phyloP scores from a whole-genome alignment of 495 filamentous ascomycete species.

The Aspergillus homomorphus region DNA sequence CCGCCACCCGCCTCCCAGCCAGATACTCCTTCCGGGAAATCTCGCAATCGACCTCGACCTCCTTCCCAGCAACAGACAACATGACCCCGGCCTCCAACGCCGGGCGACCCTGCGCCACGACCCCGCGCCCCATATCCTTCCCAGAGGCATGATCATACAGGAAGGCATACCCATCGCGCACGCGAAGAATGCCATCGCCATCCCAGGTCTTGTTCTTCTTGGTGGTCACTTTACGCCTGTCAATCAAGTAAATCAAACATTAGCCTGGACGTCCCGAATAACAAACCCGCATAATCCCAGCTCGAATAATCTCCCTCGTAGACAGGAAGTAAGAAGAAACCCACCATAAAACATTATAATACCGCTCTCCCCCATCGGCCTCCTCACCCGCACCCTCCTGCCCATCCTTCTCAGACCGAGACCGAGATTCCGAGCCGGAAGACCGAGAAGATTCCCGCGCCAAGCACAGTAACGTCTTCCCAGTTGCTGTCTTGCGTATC shows the following conservation, averaged over 20 bases:
- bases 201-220: slow-evolving; percentile 90
- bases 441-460: too few relatives aligned
- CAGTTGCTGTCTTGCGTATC: slow-evolving; percentile 9
- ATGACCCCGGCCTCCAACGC: slow-evolving; percentile 58
- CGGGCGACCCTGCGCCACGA: slow-evolving; percentile 39
- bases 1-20: slow-evolving; percentile 40
- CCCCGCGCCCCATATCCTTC: slow-evolving; percentile 60
- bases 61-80: slow-evolving; percentile 67
- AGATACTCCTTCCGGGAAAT: slow-evolving; percentile 63
- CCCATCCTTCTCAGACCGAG: slow-evolving; percentile 30
- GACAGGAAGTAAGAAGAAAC: neutral
- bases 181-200: slow-evolving; percentile 69
- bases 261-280: too few relatives aligned
- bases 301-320: too few relatives aligned
- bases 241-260: too few relatives aligned
- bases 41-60: slow-evolving; percentile 67
- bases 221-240: slow-evolving; percentile 69
- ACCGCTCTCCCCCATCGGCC: slow-evolving; percentile 25
- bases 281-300: too few relatives aligned
- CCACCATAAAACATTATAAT: slow-evolving; percentile 60
- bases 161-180: slow-evolving; percentile 55
- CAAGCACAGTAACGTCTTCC: neutral
- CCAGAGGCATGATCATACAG: slow-evolving; percentile 61
- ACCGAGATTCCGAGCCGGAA: slow-evolving; percentile 21
- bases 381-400: slow-evolving; percentile 25